phyloP scores from a whole-genome alignment of 495 filamentous ascomycete genomes.

The Tuber indicum region DNA sequence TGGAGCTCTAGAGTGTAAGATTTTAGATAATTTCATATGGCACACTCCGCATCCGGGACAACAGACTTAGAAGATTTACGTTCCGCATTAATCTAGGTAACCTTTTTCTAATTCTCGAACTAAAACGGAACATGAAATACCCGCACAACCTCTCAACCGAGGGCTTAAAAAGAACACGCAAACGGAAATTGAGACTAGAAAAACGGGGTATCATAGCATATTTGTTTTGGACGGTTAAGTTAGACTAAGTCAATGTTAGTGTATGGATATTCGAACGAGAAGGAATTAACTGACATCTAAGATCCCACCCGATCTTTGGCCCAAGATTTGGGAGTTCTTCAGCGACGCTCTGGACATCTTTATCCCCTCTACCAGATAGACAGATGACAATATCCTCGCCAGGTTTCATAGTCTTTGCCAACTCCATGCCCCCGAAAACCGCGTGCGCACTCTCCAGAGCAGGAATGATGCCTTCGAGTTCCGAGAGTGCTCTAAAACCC shows the following conservation, averaged over 20 bases:
- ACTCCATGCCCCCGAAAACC: slow-evolving; percentile 75
- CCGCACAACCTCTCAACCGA: not conserved
- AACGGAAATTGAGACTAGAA: not conserved
- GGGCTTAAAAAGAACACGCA: not conserved
- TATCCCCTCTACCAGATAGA: slow-evolving; percentile 85
- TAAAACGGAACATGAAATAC: not conserved
- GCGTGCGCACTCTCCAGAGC: slow-evolving; percentile 92
- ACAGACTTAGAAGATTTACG: not conserved
- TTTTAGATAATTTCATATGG: not conserved
- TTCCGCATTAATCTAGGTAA: not conserved
- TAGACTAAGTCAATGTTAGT: not conserved
- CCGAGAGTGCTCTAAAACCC: slow-evolving; percentile 73
- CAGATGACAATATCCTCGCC: slow-evolving; percentile 92
- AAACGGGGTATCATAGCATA: not conserved
- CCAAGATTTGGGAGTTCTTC: slow-evolving; percentile 86
- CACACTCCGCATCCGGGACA: not conserved
- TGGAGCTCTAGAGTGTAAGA: not conserved
- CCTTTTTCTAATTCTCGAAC: not conserved
- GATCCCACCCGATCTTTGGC: slow-evolving; percentile 90
- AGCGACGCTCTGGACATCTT: slow-evolving; percentile 97
- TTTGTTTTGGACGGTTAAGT: not conserved
- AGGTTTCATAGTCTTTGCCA: slow-evolving; percentile 86
- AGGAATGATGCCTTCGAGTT: slow-evolving; percentile 94
- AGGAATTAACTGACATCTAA: slow-evolving; percentile 52
- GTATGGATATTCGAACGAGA: not conserved